Conservation (phyloP, 148 eudicot genomes). For the Gaultheria prostrata region DNA sequence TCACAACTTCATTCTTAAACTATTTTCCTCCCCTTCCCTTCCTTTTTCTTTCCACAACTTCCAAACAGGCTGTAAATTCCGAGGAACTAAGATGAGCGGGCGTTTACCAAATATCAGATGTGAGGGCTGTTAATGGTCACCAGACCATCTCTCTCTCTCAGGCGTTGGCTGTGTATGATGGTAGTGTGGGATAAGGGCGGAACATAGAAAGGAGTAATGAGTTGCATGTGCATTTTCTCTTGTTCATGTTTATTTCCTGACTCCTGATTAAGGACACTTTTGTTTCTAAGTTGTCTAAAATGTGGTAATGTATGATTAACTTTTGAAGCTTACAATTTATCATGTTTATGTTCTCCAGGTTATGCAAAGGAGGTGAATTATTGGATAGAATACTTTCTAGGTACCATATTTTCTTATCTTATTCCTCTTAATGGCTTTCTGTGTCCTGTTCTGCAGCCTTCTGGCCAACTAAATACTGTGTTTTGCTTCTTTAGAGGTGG, state of each 20-base stretch:
- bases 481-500: slow-evolving; percentile 67
- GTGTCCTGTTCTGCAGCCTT: slow-evolving; percentile 4
- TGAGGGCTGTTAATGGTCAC: background rate
- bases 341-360: slow-evolving; percentile 43
- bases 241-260: background rate
- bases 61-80: background rate
- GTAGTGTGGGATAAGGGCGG: background rate
- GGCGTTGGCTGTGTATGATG: background rate
- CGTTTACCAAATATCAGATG: background rate
- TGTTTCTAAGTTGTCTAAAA: background rate
- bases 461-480: background rate
- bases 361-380: slow-evolving; percentile 93
- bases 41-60: background rate
- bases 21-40: no score
- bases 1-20: background rate
- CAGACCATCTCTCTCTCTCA: background rate
- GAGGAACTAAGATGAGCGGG: background rate
- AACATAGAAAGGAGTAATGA: no score
- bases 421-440: background rate
- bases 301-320: background rate
- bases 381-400: slow-evolving; percentile 81
- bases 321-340: background rate
- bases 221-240: background rate
- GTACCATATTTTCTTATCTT: slow-evolving; percentile 27
- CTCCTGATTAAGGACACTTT: background rate